Base-by-base conservation (phyloP, 805 yeast genomes). In the Jamesozyma gamospora region DNA sequence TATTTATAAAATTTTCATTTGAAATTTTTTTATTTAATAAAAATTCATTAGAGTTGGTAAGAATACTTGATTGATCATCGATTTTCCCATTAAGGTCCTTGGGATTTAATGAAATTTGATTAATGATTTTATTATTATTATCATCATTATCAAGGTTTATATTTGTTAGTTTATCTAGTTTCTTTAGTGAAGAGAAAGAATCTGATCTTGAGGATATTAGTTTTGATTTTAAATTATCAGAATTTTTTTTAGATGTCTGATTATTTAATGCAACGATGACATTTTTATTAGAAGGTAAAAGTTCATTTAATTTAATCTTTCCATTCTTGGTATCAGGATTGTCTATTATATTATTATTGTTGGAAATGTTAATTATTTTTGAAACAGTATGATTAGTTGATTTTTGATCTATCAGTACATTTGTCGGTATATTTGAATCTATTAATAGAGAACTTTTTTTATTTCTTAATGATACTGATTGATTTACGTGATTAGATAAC, bases 371-470 rank as follows among this genome's bases (percentile, higher is more conserved):
- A 21, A 21, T 21, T 21, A 21, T 21, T 21, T 21, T 21, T 21
- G 24, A 21, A 21, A 21, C 24, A 21, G 5, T 21, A 21, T 21
- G 5, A 21, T 21, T 27, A 4, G 13, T 27, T 27, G 28, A 7
- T 4, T 19, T 28, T 12, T 34, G 29, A 15, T 29, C 32, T n/a
- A 5, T n/a, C 17, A n/a, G 32, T 4, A 14, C 11, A n/a, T 10
- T 29, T n/a, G 21, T 10, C 15, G 29, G 21, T 16, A 26, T 15
- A 11, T 17, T 38, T 13, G 50, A 47, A 27, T 46, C 60, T 9
- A 54, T 45, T 28, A 64, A 54, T 21, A 64, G 32, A 0, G 65
- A 50, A 39, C 66, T 61, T 41, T 63, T 64, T 40, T 62, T 65
- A 41, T 58, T 64, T 40, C 63, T 55, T 29, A 63, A 34, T 2